These are phyloP conservation scores for Colletotrichum sp. DNA, from an alignment of 2,329 filamentous ascomycete genomes.

Conservation along the genomic window DNA sequence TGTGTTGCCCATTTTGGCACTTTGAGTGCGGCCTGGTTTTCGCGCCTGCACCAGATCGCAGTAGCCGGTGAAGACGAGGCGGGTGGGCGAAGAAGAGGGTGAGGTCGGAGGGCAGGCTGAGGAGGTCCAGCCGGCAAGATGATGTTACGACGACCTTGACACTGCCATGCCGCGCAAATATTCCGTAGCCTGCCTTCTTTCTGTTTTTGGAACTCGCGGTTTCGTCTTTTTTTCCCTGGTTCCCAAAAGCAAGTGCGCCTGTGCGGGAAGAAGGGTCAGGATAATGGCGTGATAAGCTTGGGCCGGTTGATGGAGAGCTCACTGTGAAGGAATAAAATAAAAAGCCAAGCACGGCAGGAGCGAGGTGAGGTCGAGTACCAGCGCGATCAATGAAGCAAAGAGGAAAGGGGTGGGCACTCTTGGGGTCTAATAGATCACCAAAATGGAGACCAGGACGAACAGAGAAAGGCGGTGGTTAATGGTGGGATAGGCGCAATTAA, in stretches of 20 bases:
- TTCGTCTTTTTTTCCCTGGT: not conserved
- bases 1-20: conserved; percentile 54
- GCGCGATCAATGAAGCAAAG: not conserved
- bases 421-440: conserved; percentile 15
- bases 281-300: not conserved
- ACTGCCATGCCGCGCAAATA: conserved; percentile 15
- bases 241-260: not conserved
- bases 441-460: conserved; percentile 8
- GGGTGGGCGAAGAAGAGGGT: not conserved
- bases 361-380: not conserved
- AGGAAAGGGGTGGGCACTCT: not conserved
- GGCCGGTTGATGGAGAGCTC: not conserved
- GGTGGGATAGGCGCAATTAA: conserved; percentile 20
- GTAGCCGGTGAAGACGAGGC: conserved; percentile 19
- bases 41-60: not conserved
- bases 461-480: not conserved
- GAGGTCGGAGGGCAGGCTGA: not conserved
- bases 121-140: conserved; percentile 2
- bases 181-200: not conserved
- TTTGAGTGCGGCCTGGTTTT: conserved; percentile 7
- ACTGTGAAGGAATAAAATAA: not conserved
- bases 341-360: not conserved
- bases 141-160: not conserved
- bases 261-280: not conserved
- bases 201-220: not conserved